A percentile compares a stretch with the other conserved stretches of the same genome.
phyloP scores from a whole-genome alignment of 257 asterid species.

The Hygrophila difformis region DNA sequence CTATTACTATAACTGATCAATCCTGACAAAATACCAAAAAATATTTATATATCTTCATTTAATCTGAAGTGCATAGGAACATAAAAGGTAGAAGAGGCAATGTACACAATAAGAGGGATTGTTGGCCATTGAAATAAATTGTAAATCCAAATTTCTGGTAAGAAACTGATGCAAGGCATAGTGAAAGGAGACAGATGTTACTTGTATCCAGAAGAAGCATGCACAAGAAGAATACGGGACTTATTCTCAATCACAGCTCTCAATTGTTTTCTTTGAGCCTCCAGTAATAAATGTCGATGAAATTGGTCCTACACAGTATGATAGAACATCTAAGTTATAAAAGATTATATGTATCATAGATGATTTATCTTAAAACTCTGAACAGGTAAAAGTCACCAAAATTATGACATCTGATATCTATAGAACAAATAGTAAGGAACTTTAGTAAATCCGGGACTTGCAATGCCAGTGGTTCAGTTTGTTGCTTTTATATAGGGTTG shows the following conservation, averaged over 20 bases:
- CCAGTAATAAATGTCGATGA: slow-evolving; percentile 80
- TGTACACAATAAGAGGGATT: too few relatives aligned
- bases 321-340: background rate
- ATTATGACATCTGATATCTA: slow-evolving; percentile 4
- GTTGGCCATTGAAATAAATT: too few relatives aligned
- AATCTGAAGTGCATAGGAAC: too few relatives aligned
- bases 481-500: too few relatives aligned
- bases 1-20: too few relatives aligned
- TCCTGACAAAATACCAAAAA: too few relatives aligned
- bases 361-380: background rate
- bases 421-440: slow-evolving; percentile 26
- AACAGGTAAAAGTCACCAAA: background rate
- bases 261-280: slow-evolving; percentile 90
- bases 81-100: too few relatives aligned
- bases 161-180: background rate
- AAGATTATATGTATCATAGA: background rate
- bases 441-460: slow-evolving; percentile 99
- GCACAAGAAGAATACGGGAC: slow-evolving; percentile 85
- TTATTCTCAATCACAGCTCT: slow-evolving; percentile 89
- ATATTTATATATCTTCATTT: too few relatives aligned
- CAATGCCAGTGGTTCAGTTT: too few relatives aligned
- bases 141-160: too few relatives aligned
- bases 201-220: slow-evolving; percentile 93
- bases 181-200: slow-evolving; percentile 19
- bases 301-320: slow-evolving; percentile 72